Conservation (phyloP, 805 yeast genomes). For the Candida krabiensis region DNA sequence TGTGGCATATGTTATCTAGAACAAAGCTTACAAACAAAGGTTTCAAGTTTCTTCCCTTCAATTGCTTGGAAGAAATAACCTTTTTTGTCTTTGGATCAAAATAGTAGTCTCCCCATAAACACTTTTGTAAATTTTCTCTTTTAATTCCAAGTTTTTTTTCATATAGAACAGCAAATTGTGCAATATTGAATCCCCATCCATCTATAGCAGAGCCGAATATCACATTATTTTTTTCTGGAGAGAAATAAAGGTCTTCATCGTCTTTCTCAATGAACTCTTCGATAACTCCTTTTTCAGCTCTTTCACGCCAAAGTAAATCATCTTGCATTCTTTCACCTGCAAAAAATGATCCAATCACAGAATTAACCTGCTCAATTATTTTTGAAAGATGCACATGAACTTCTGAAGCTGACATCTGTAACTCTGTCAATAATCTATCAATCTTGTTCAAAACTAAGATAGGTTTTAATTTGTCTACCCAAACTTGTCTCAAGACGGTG, state of each 20-base stretch:
- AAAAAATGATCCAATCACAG: conserved; percentile 88
- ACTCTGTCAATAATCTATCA: conserved; percentile 80
- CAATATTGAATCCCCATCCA: conserved; percentile 96
- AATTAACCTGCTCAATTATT: conserved; percentile 89
- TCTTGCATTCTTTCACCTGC: conserved; percentile 93
- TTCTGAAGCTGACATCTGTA: conserved; percentile 78
- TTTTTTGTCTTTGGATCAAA: conserved; percentile 88
- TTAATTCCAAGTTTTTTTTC: conserved; percentile 84
- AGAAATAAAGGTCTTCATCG: conserved; percentile 81
- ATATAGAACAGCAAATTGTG: conserved; percentile 85
- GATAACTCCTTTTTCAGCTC: conserved; percentile 43
- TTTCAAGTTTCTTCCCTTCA: conserved; percentile 60
- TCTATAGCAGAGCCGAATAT: conserved; percentile 89
- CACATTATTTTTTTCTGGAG: conserved; percentile 86
- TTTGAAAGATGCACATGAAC: conserved; percentile 79
- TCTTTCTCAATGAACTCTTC: conserved; percentile 69
- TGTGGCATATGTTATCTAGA: conserved; percentile 88
- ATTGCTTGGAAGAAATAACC: conserved; percentile 64
- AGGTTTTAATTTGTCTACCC: conserved; percentile 91
- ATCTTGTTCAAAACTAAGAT: conserved; percentile 86
- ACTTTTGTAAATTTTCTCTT: conserved; percentile 72
- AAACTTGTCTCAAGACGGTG: conserved; percentile 90
- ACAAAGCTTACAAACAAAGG: conserved; percentile 87
- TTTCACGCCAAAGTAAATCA: conserved; percentile 74
- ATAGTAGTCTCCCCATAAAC: conserved; percentile 95